These are phyloP conservation scores for Tetratostichococcus sp. DNA, from an alignment of 139 green algal species.

Conservation along the genomic window DNA sequence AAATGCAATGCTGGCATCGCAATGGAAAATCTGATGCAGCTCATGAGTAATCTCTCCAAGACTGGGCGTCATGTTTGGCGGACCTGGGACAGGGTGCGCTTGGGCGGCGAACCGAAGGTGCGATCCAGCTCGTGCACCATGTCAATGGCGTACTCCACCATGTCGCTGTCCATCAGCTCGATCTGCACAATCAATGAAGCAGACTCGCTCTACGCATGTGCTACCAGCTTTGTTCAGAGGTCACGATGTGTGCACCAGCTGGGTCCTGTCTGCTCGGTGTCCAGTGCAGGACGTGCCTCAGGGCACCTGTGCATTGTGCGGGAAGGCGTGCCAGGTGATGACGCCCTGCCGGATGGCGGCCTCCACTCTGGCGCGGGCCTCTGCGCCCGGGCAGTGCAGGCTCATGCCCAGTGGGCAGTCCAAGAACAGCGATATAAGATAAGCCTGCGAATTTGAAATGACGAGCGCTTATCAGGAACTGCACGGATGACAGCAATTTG, in stretches of 20 bases:
- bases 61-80: too few species aligned
- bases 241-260: too few species aligned
- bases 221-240: too few species aligned
- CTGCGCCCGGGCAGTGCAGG: constrained; percentile 36
- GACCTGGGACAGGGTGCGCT: constrained; percentile 45
- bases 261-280: too few species aligned
- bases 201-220: too few species aligned
- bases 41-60: too few species aligned
- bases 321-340: constrained; percentile 57
- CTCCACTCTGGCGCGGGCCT: neutral
- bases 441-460: constrained; percentile 32
- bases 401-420: constrained; percentile 52
- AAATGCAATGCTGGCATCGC: too few species aligned
- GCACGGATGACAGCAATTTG: too few species aligned
- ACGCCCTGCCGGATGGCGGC: constrained; percentile 31
- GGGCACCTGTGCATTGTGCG: constrained; percentile 51
- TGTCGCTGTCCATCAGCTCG: constrained; percentile 38
- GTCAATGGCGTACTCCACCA: constrained; percentile 38
- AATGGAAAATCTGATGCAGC: too few species aligned
- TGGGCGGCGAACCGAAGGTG: constrained; percentile 31
- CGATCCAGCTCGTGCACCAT: constrained; percentile 50
- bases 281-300: too few species aligned
- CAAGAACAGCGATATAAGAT: constrained; percentile 50
- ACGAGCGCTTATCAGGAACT: neutral
- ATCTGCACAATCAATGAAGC: neutral